These are phyloP conservation scores for Boletus coccyginus DNA, from an alignment of 768 basidiomycete genomes.

Conservation along the genomic window DNA sequence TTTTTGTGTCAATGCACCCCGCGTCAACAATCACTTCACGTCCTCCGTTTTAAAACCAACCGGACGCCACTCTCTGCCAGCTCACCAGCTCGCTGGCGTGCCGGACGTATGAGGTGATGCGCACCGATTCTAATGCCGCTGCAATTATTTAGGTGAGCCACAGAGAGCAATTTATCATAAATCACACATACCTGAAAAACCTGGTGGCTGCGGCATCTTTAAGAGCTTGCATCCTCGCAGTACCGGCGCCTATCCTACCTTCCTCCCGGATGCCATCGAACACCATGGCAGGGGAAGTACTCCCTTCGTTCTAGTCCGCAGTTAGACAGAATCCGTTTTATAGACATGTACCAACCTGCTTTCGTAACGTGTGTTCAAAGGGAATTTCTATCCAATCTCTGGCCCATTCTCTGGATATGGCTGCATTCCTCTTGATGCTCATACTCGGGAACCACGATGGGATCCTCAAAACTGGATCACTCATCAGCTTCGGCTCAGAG, in stretches of 20 bases:
- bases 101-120: neutral
- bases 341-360: conserved; percentile 20
- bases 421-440: conserved; percentile 13
- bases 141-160: neutral
- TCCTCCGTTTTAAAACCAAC: too few relatives aligned
- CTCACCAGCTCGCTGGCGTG: too few relatives aligned
- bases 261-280: conserved; percentile 11
- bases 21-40: too few relatives aligned
- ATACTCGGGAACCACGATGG: conserved; percentile 21
- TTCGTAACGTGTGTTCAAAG: conserved; percentile 25
- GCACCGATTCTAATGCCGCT: conserved; percentile 17
- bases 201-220: conserved; percentile 18
- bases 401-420: neutral
- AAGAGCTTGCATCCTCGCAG: conserved; percentile 2
- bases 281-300: conserved; percentile 13
- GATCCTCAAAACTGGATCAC: conserved; percentile 10
- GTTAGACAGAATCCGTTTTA: neutral
- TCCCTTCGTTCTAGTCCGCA: conserved; percentile 6
- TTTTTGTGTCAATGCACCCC: too few relatives aligned
- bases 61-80: too few relatives aligned
- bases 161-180: neutral
- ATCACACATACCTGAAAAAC: conserved; percentile 7
- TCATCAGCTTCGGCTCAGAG: neutral
- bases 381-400: conserved; percentile 23
- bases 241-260: neutral